Percentiles rank a stretch among this genome's conserved stretches.
phyloP scores from a whole-genome alignment of 306 rosid genomes.

The Fragaria vesca region DNA sequence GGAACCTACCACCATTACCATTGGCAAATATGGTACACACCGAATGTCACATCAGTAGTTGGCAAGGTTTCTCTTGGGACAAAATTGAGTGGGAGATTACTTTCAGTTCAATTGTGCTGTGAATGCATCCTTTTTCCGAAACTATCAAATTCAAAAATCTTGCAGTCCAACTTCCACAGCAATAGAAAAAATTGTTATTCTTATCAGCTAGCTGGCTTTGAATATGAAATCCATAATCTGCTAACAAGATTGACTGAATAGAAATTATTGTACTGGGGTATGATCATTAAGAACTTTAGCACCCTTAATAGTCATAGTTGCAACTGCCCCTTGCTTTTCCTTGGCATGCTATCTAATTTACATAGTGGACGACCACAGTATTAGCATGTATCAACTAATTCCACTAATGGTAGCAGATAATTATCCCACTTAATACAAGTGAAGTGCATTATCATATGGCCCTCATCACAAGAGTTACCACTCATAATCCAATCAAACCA shows the following conservation, averaged over 20 bases:
- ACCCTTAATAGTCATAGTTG: neutral
- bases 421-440: neutral
- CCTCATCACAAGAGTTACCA: neutral
- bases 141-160: neutral
- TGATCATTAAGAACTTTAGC: neutral
- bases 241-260: neutral
- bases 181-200: neutral
- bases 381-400: neutral
- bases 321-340: neutral
- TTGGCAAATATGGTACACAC: neutral
- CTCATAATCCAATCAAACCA: neutral
- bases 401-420: neutral
- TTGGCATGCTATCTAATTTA: neutral
- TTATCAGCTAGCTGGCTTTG: neutral
- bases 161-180: neutral
- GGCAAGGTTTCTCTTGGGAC: neutral
- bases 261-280: neutral
- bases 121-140: neutral
- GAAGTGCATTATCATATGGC: neutral
- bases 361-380: neutral
- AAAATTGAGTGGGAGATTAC: neutral
- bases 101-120: neutral
- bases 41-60: neutral
- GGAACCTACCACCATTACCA: neutral
- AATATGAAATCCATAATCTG: neutral